Base-by-base conservation (phyloP, 2,329 filamentous ascomycete species). In the Blumeria graminis region DNA sequence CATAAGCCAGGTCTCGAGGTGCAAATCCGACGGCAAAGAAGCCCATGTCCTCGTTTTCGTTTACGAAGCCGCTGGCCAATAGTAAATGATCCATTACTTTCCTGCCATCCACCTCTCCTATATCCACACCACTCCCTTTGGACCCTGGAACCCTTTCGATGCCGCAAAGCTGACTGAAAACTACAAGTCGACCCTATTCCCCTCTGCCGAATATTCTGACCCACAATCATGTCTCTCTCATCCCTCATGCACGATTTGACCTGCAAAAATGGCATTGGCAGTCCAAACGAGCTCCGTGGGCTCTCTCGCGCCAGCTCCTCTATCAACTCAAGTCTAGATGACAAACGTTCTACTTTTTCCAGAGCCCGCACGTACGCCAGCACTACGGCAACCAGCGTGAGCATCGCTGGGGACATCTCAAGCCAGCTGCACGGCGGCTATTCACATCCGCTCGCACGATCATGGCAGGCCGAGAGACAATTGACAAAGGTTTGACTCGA, bases 371-470 rank as follows among this genome's bases (percentile, higher is more conserved):
- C 78, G 18, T 82, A 82, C 65, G 69, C 79, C 60, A 82, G 79
- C 71, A 82, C 79, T 13, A 71, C 77, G 56, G 79, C 79, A 48
- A 82, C 79, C 33, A 82, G 78, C 66, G 79, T 82, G 60, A 82
- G 79, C 75, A 82, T 82, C 62, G 72, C 78, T 1, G 79, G 79
- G 56, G 84, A 89, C 64, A 89, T 92, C 62, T 82, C 82, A 13
- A 89, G 84, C 68, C 85, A 90, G 69, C 76, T 90, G 45, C 86
- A 92, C 65, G 82, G 84, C 56, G 86, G 86, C 58, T 90, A 90
- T 69, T 82, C 80, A 64, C 85, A 92, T 64, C 84, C 86, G 51
- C 74, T 92, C 57, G 82, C 83, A 57, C 76, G 86, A 61, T 76
- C 81, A 63, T 92, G 86, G 86, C 86, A 92, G 69, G 81, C 84